phyloP scores from a whole-genome alignment of 441 rosid genomes.

The Jatropha podagrica region DNA sequence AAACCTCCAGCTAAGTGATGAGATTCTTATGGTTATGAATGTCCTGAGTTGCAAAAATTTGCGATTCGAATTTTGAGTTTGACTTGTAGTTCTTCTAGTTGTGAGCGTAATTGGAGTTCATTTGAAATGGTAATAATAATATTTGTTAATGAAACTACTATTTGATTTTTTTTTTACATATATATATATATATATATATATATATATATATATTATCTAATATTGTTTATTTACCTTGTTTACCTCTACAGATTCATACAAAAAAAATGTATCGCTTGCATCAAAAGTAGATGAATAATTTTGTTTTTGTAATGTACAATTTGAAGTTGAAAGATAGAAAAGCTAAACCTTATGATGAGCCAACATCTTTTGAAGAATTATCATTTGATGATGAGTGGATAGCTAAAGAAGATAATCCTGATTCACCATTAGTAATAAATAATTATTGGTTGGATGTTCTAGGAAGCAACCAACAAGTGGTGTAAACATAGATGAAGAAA shows the following conservation, averaged over 20 bases:
- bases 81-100: conserved; percentile 11
- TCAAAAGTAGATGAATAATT: conserved; percentile 5
- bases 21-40: conserved; percentile 17
- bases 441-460: too few relatives aligned
- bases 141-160: neutral
- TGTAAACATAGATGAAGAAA: too few relatives aligned
- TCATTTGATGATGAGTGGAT: neutral
- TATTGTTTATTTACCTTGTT: neutral
- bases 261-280: neutral
- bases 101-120: neutral
- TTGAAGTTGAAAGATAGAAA: neutral
- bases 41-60: conserved; percentile 21
- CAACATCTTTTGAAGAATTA: neutral
- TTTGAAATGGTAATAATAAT: conserved; percentile 10
- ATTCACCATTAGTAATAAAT: too few relatives aligned
- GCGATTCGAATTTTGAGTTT: conserved; percentile 22
- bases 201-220: neutral
- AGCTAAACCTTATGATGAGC: neutral
- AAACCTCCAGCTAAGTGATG: conserved; percentile 14
- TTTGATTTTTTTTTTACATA: neutral
- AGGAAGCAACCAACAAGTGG: too few relatives aligned
- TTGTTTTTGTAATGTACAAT: conserved; percentile 2
- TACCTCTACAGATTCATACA: neutral
- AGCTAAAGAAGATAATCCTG: neutral
- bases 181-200: too few relatives aligned